Evolutionary conservation across 2,329 filamentous ascomycete genomes (phyloP).

Genomic region (Sporothrix variecibatus): DNA sequence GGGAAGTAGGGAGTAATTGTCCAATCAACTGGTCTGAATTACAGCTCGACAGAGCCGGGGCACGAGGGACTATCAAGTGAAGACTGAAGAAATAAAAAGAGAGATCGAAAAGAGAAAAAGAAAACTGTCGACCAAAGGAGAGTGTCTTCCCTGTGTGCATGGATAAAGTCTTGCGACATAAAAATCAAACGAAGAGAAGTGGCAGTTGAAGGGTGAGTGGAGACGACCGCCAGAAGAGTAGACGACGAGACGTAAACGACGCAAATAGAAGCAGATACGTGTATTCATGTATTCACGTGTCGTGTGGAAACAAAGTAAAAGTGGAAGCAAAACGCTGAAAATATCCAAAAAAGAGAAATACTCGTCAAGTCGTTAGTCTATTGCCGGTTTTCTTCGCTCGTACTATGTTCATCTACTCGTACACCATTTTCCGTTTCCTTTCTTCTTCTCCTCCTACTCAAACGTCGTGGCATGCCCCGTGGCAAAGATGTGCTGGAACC

Average conservation of each 20-base stretch:
- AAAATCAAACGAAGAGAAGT: not conserved
- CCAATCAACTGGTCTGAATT: not conserved
- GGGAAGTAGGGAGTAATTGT: not conserved
- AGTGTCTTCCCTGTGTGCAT: not conserved
- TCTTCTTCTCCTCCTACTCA: slow-evolving; percentile 2
- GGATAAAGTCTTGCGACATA: not conserved
- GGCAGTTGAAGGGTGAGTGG: not conserved
- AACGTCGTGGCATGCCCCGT: slow-evolving; percentile 19
- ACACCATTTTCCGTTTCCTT: not conserved
- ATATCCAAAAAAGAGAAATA: not conserved
- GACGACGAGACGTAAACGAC: no score
- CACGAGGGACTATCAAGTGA: not conserved
- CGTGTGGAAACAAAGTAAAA: not conserved
- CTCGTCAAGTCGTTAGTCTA: not conserved
- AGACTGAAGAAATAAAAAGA: not conserved
- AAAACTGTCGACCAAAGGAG: not conserved
- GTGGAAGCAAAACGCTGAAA: not conserved
- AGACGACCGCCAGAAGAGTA: not conserved
- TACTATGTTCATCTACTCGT: not conserved
- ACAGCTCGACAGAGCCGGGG: not conserved
- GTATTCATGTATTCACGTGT: not conserved
- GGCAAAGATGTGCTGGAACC: slow-evolving; percentile 32
- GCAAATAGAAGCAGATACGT: no score
- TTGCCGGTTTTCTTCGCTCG: not conserved
- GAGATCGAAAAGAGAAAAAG: not conserved